phyloP scores from a whole-genome alignment of 2,329 filamentous ascomycete genomes.

The Clonostachys chloroleuca region DNA sequence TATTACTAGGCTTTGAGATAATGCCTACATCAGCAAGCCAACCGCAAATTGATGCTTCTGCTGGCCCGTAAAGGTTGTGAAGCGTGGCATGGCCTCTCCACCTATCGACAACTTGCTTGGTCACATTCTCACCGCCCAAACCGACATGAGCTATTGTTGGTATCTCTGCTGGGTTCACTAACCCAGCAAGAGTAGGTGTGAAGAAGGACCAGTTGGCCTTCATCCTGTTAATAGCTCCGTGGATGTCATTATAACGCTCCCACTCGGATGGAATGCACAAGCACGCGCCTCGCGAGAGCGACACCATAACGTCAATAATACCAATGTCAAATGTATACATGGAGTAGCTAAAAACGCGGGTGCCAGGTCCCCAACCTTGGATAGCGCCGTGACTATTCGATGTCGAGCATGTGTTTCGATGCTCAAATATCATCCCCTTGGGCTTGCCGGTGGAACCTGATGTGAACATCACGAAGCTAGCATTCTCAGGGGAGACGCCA shows the following conservation, averaged over 20 bases:
- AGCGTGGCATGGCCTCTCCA: slow-evolving; percentile 19
- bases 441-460: slow-evolving; percentile 5
- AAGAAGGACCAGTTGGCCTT: slow-evolving; percentile 1
- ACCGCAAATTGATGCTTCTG: slow-evolving; percentile 25
- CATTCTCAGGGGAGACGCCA: slow-evolving; percentile 3
- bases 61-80: slow-evolving; percentile 34
- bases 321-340: slow-evolving; percentile 12
- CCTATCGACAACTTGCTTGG: slow-evolving; percentile 1
- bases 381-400: slow-evolving; percentile 32
- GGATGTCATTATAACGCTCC: not conserved
- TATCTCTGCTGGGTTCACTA: not conserved
- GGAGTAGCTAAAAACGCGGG: slow-evolving; percentile 40
- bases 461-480: slow-evolving; percentile 5
- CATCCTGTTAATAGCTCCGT: not conserved
- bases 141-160: slow-evolving; percentile 1
- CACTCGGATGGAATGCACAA: slow-evolving; percentile 1
- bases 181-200: not conserved
- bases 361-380: slow-evolving; percentile 6
- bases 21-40: not conserved
- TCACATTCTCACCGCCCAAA: slow-evolving; percentile 5
- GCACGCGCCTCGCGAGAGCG: slow-evolving; percentile 2
- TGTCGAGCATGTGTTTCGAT: slow-evolving; percentile 13
- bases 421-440: slow-evolving; percentile 6
- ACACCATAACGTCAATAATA: slow-evolving; percentile 4
- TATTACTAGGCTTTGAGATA: slow-evolving; percentile 3